A percentile compares a stretch with the other conserved stretches of the same genome.
These are phyloP conservation scores for Ceratocystis diversiconidia DNA, from an alignment of 2,329 filamentous ascomycete genomes.

Conservation along the genomic window DNA sequence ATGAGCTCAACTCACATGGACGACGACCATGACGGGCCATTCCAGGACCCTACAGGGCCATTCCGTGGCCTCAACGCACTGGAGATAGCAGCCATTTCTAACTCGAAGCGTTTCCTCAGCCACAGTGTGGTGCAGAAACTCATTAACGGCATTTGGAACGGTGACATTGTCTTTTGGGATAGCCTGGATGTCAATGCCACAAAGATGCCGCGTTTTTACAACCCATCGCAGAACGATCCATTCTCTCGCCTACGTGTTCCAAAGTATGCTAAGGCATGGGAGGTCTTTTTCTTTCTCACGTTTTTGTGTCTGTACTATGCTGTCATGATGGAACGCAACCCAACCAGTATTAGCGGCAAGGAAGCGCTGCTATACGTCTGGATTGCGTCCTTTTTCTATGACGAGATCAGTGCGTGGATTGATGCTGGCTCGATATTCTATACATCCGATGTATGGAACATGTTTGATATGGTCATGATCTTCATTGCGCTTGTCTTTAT, in stretches of 20 bases:
- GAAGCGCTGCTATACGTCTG: conserved; percentile 71
- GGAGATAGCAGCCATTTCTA: conserved; percentile 68
- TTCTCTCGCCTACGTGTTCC: conserved; percentile 67
- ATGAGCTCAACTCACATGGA: conserved; percentile 31
- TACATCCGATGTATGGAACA: conserved; percentile 66
- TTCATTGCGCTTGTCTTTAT: conserved; percentile 58
- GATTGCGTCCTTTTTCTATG: conserved; percentile 77
- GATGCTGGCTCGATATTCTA: conserved; percentile 83
- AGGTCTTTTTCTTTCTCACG: conserved; percentile 63
- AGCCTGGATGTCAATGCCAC: conserved; percentile 55
- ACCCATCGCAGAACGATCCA: conserved; percentile 49
- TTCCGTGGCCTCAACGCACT: conserved; percentile 75
- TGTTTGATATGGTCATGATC: conserved; percentile 63
- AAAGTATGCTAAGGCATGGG: conserved; percentile 71
- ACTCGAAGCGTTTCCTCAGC: conserved; percentile 72
- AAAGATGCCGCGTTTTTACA: conserved; percentile 67
- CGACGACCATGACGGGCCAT: conserved; percentile 28
- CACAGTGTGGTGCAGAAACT: conserved; percentile 71
- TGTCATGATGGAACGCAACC: conserved; percentile 63
- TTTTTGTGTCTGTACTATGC: conserved; percentile 73
- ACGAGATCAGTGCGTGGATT: conserved; percentile 70
- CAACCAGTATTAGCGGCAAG: conserved; percentile 47
- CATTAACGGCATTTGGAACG: conserved; percentile 72
- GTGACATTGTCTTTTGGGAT: conserved; percentile 80
- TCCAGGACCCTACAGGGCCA: conserved; percentile 50